Evolutionary conservation across 805 yeast genomes (phyloP).

Genomic region (Saccharomyces kudriavzevii): DNA sequence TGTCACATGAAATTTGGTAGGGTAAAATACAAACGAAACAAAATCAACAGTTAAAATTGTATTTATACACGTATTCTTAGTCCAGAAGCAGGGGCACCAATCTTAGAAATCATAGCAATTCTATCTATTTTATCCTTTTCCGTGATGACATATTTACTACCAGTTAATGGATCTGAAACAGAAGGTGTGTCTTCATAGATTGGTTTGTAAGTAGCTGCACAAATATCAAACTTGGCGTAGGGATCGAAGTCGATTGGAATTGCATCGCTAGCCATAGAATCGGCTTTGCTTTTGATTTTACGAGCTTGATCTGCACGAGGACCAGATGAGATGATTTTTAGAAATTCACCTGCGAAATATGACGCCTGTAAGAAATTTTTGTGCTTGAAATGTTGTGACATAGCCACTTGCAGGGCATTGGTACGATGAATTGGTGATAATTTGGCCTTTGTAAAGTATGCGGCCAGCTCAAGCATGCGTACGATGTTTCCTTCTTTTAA

Average conservation of each 20-base stretch:
- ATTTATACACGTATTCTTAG: constrained; percentile 41
- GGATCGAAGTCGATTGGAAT: constrained; percentile 89
- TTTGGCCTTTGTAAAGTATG: constrained; percentile 83
- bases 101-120: constrained; percentile 64
- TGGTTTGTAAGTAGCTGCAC: constrained; percentile 82
- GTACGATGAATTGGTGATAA: constrained; percentile 76
- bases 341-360: constrained; percentile 77
- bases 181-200: constrained; percentile 67
- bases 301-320: constrained; percentile 83
- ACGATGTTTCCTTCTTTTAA: constrained; percentile 63
- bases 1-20: background rate
- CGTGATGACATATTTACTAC: constrained; percentile 72
- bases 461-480: constrained; percentile 89
- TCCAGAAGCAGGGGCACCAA: constrained; percentile 92
- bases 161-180: constrained; percentile 76
- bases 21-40: background rate
- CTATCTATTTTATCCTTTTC: constrained; percentile 73
- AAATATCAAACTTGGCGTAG: constrained; percentile 81
- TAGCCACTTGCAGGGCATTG: constrained; percentile 89
- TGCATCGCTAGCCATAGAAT: constrained; percentile 73
- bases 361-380: constrained; percentile 86
- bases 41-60: background rate
- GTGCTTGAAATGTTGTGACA: constrained; percentile 82
- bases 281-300: constrained; percentile 74
- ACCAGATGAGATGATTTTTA: constrained; percentile 62